A percentile compares a stretch with the other conserved stretches of the same genome.
These are phyloP conservation scores for Talaromyces stipitatus DNA, from an alignment of 495 filamentous ascomycete species.

Conservation along the genomic window DNA sequence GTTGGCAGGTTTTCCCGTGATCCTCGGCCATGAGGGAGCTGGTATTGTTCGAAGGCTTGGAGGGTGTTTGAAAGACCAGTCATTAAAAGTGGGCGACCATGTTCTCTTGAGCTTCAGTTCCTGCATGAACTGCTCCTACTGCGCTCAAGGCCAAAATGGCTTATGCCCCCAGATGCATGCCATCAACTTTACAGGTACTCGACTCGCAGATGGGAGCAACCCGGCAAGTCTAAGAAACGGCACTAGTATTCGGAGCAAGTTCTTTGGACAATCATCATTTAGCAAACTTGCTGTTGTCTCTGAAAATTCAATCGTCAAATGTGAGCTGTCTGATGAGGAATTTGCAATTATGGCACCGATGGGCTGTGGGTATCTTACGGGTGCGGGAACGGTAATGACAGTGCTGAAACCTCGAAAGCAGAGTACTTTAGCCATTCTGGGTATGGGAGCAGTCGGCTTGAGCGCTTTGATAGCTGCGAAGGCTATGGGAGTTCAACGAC, in stretches of 20 bases:
- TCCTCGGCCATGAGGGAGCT: constrained; percentile 48
- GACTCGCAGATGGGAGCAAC: constrained; percentile 17
- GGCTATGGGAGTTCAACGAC: constrained; percentile 13
- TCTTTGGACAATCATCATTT: constrained; percentile 39
- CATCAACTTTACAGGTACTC: constrained; percentile 30
- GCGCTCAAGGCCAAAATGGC: constrained; percentile 15
- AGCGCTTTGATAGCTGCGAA: constrained; percentile 28
- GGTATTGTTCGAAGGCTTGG: constrained; percentile 41
- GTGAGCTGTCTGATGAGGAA: constrained; percentile 12
- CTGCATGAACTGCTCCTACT: constrained; percentile 26
- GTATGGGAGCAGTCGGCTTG: constrained; percentile 36
- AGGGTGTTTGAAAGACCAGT: constrained; percentile 24
- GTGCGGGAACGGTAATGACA: constrained; percentile 36
- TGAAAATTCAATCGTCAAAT: constrained; percentile 22
- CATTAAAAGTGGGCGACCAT: constrained; percentile 35
- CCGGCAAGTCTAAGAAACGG: neutral
- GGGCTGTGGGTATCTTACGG: constrained; percentile 43
- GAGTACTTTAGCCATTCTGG: constrained; percentile 25
- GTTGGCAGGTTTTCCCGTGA: constrained; percentile 26
- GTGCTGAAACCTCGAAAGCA: constrained; percentile 18
- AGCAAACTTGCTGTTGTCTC: constrained; percentile 27
- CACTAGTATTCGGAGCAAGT: constrained; percentile 20
- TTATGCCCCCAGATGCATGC: constrained; percentile 23
- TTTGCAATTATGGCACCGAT: constrained; percentile 30
- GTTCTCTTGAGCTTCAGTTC: constrained; percentile 38